These are phyloP conservation scores for Chrysosporium queenslandicum DNA, from an alignment of 2,329 filamentous ascomycete genomes.

Conservation along the genomic window DNA sequence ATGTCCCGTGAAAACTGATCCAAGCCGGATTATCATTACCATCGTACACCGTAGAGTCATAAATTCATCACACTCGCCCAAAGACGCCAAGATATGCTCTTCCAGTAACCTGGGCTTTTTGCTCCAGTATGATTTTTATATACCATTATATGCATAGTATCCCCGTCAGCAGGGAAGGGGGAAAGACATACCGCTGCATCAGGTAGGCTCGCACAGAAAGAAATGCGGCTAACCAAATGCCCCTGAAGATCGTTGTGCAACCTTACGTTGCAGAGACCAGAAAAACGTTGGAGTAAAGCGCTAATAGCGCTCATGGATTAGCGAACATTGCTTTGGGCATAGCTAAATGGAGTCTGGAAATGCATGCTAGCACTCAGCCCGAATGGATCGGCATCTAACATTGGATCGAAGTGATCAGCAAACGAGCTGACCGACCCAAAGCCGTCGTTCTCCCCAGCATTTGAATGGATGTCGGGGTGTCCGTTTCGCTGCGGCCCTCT, in stretches of 20 bases:
- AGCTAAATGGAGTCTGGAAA: slow-evolving; percentile 68
- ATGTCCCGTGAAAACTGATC: too few species aligned
- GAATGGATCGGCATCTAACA: slow-evolving; percentile 87
- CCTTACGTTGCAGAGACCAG: too few species aligned
- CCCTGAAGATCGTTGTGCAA: too few species aligned
- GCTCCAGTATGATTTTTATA: background rate
- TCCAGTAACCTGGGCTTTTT: background rate
- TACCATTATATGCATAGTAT: background rate
- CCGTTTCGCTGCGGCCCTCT: background rate
- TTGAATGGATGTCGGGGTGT: background rate
- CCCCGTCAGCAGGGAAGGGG: background rate
- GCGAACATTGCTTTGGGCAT: slow-evolving; percentile 33
- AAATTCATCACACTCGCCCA: background rate
- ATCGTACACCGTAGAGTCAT: slow-evolving; percentile 7
- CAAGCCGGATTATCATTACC: slow-evolving; percentile 3
- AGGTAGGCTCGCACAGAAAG: too few species aligned
- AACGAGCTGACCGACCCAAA: slow-evolving; percentile 43
- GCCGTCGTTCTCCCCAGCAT: slow-evolving; percentile 27
- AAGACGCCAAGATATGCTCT: background rate
- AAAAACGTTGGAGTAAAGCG: background rate
- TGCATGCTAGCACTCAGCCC: slow-evolving; percentile 91
- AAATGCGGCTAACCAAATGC: background rate
- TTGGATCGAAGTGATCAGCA: slow-evolving; percentile 68
- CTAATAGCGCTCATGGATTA: slow-evolving; percentile 16
- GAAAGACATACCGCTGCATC: background rate